A percentile compares a stretch with the other conserved stretches of the same genome.
These are phyloP conservation scores for Aspergillus biplanus DNA, from an alignment of 495 filamentous ascomycete species.

Conservation along the genomic window DNA sequence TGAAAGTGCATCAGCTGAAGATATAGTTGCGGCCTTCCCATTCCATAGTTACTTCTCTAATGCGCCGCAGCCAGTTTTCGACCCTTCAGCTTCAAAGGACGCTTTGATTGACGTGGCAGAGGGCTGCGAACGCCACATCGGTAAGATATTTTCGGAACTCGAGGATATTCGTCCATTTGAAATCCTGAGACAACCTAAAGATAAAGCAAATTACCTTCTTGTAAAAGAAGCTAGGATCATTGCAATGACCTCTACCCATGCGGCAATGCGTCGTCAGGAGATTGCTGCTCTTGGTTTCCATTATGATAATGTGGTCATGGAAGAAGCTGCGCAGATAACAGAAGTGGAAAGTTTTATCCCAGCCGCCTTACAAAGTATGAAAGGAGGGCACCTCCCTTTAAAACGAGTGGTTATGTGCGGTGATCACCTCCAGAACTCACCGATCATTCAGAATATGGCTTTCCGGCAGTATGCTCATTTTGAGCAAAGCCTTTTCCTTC, in stretches of 20 bases:
- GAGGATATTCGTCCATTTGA: slow-evolving; percentile 96
- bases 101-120: slow-evolving; percentile 72
- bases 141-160: slow-evolving; percentile 89
- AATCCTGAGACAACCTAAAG: slow-evolving; percentile 81
- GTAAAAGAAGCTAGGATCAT: slow-evolving; percentile 94
- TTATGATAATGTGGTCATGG: slow-evolving; percentile 98
- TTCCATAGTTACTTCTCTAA: slow-evolving; percentile 89
- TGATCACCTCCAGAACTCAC: slow-evolving; percentile 96
- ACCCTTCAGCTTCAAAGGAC: slow-evolving; percentile 63
- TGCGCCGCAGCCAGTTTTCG: slow-evolving; percentile 84
- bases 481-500: slow-evolving; percentile 91
- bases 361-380: slow-evolving; percentile 79
- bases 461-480: slow-evolving; percentile 95
- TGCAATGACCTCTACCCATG: slow-evolving; percentile 98
- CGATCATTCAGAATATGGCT: slow-evolving; percentile 93
- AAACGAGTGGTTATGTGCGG: slow-evolving; percentile 92
- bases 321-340: slow-evolving; percentile 97
- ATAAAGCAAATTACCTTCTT: slow-evolving; percentile 94
- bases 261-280: slow-evolving; percentile 93
- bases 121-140: slow-evolving; percentile 89
- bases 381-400: slow-evolving; percentile 71
- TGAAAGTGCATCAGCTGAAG: slow-evolving; percentile 55
- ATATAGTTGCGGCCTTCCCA: slow-evolving; percentile 78
- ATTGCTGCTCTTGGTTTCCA: slow-evolving; percentile 91
- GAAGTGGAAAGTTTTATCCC: slow-evolving; percentile 98